These are phyloP conservation scores for Hygrophila difformis DNA, from an alignment of 257 asterid species.

Conservation along the genomic window DNA sequence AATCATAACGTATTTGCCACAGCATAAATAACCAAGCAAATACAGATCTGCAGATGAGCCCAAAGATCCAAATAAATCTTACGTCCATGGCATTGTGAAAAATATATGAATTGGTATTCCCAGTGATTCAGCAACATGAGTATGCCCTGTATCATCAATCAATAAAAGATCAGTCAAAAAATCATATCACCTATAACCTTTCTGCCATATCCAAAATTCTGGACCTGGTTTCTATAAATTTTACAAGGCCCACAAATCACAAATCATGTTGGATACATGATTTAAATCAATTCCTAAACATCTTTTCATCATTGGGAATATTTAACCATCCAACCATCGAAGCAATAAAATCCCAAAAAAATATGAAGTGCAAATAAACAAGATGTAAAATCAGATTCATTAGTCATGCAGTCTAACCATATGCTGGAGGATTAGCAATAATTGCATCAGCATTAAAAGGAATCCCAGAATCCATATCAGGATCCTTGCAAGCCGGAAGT, in stretches of 20 bases:
- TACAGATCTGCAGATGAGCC: too few species aligned
- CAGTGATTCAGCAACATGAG: conserved; percentile 91
- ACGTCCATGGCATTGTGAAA: conserved; percentile 99
- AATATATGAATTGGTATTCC: conserved; percentile 82
- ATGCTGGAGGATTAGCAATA: conserved; percentile 88
- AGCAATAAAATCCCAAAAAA: not conserved
- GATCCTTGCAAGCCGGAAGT: conserved; percentile 81
- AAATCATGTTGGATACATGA: too few species aligned
- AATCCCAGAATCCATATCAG: conserved; percentile 75
- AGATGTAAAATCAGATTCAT: not conserved
- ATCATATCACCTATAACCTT: not conserved
- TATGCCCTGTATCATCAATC: conserved; percentile 54
- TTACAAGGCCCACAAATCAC: not conserved
- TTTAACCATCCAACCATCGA: not conserved
- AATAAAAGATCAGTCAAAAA: not conserved
- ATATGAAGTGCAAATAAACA: not conserved
- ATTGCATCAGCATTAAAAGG: conserved; percentile 91
- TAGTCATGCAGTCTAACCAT: conserved; percentile 42
- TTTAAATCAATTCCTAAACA: not conserved
- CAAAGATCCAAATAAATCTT: conserved; percentile 24
- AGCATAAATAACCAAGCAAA: too few species aligned
- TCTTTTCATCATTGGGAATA: not conserved
- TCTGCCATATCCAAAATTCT: not conserved
- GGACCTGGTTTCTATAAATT: not conserved
- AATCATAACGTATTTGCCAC: too few species aligned